phyloP scores from a whole-genome alignment of 768 basidiomycete genomes.

The Chalciporus chontae region DNA sequence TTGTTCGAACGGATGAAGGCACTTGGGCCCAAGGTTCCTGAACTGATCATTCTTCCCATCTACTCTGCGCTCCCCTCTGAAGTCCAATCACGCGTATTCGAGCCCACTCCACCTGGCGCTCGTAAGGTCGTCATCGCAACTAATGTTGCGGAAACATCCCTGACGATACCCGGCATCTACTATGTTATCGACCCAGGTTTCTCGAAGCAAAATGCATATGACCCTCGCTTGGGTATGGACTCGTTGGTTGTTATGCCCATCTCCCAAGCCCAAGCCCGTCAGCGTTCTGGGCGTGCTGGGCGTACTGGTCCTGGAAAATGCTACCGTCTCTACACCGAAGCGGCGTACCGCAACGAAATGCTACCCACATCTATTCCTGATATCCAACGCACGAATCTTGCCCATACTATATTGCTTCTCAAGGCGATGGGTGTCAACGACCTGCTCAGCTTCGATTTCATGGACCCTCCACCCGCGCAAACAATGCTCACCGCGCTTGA shows the following conservation, averaged over 20 bases:
- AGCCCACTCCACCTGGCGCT: conserved; percentile 96
- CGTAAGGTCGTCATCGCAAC: conserved; percentile 99
- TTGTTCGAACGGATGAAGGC: conserved; percentile 99
- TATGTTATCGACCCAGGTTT: conserved; percentile 99
- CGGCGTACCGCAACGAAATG: conserved; percentile 99
- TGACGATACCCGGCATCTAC: conserved; percentile 98
- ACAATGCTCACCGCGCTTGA: conserved; percentile 97
- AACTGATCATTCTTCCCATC: conserved; percentile 93
- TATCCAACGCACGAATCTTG: conserved; percentile 92
- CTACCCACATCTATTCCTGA: conserved; percentile 95
- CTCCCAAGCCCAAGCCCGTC: conserved; percentile 96
- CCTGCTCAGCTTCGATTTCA: conserved; percentile 95
- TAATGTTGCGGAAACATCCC: conserved; percentile 96
- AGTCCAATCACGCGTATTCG: conserved; percentile 96
- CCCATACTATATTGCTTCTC: conserved; percentile 88
- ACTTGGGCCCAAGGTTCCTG: conserved; percentile 96
- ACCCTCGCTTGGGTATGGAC: conserved; percentile 97
- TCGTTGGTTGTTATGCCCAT: conserved; percentile 98
- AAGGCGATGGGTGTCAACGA: conserved; percentile 99
- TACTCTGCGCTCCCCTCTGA: conserved; percentile 98
- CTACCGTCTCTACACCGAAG: conserved; percentile 96
- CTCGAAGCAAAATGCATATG: conserved; percentile 98
- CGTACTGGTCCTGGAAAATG: conserved; percentile 98
- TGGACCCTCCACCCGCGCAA: conserved; percentile 97
- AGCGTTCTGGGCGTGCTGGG: conserved; percentile 93